Base-by-base conservation (phyloP, 2,329 filamentous ascomycete genomes). In the Pyrenophora teres region DNA sequence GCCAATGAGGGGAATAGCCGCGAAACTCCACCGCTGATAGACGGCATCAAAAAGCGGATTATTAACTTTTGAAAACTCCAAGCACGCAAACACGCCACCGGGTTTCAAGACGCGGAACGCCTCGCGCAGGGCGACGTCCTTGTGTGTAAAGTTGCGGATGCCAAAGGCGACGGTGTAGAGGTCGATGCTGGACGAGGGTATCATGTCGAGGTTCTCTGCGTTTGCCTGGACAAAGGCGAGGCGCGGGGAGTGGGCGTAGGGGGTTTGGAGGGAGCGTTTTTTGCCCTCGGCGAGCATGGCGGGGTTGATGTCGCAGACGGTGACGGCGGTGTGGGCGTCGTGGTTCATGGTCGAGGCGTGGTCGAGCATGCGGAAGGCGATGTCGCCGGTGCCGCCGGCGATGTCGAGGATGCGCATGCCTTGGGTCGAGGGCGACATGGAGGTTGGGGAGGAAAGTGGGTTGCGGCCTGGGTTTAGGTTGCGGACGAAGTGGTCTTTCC, bases 151-250 rank as follows among this genome's bases (percentile, higher is more conserved):
- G 77, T 99, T 99, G 44, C 94, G 84, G 71, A 99, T 97, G 27
- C 94, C 94, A 69, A 99, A 99, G 0, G 93, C 92, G 3, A 99
- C 94, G 0, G 94, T 99, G 78, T 99, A 99, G 4, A 99, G 81
- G 73, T 99, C 94, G 48, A 97, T 81, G n/a, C 83, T 88, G 68
- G 82, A 81, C 64, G 84, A 80, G 2, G 87, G 81, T 48, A 97
- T 83, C 66, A 59, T 82, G 45, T 74, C 76, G 25, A 97, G 83
- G 42, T 84, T 78, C 69, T 97, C 90, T 7, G 94, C 94, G 71
- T 99, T 96, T 56, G 91, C 93, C 67, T 96, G 88, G 62, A 97
- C 81, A 76, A 96, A 99, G 48, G 76, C 73, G n/a, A 87, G 70
- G 3, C 84, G 75, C 8, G 77, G 73, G 1, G 77, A 78, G 46